Percentiles rank a stretch among this genome's conserved stretches.
These are phyloP conservation scores for Fonsecaea erecta DNA, from an alignment of 2,329 filamentous ascomycete genomes.

Conservation along the genomic window DNA sequence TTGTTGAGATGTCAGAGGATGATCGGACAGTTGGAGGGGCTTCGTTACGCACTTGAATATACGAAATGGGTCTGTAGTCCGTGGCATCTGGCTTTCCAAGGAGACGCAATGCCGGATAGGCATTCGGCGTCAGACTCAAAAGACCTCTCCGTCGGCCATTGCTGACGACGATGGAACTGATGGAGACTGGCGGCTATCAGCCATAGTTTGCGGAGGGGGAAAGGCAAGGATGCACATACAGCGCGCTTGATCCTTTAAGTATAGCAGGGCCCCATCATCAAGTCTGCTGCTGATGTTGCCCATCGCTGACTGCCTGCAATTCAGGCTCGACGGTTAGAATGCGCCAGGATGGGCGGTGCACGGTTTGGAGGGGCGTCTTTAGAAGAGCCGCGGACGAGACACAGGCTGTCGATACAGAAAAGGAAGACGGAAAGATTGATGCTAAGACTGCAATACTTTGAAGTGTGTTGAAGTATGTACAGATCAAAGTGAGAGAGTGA, in stretches of 20 bases:
- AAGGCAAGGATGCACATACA: slow-evolving; percentile 61
- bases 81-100: slow-evolving; percentile 71
- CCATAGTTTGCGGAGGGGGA: slow-evolving; percentile 22
- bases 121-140: slow-evolving; percentile 79
- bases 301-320: slow-evolving; percentile 59
- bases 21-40: slow-evolving; percentile 4
- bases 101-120: slow-evolving; percentile 81
- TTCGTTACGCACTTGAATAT: slow-evolving; percentile 72
- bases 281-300: slow-evolving; percentile 88
- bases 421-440: slow-evolving; percentile 14
- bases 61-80: slow-evolving; percentile 81
- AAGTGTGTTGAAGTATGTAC: slow-evolving; percentile 11
- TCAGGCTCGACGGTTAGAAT: slow-evolving; percentile 20
- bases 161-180: slow-evolving; percentile 80
- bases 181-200: slow-evolving; percentile 67
- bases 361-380: not conserved
- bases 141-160: slow-evolving; percentile 78
- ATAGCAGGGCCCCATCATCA: slow-evolving; percentile 80
- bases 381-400: not conserved
- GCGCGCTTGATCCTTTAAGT: slow-evolving; percentile 87
- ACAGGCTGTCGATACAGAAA: slow-evolving; percentile 19
- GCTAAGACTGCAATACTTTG: slow-evolving; percentile 4
- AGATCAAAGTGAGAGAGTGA: slow-evolving; percentile 12
- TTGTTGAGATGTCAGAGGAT: slow-evolving; percentile 45
- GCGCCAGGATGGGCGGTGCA: slow-evolving; percentile 25